A percentile compares a stretch with the other conserved stretches of the same genome.
phyloP scores from a whole-genome alignment of 2,329 filamentous ascomycete species.

The Tolypocladium cylindrosporum region DNA sequence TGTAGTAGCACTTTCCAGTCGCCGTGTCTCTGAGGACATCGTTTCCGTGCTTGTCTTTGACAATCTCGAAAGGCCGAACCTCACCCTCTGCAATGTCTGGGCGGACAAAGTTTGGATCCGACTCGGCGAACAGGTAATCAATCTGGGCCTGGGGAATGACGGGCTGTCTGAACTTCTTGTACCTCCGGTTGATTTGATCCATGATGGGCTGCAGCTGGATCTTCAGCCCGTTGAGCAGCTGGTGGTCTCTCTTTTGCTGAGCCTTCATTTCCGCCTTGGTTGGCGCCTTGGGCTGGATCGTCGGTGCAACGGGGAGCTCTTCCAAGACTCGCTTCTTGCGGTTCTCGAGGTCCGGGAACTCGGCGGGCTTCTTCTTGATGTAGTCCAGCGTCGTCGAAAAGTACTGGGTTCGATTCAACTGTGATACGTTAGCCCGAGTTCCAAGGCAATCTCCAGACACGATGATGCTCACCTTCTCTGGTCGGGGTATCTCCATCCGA shows the following conservation, averaged over 20 bases:
- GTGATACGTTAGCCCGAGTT: neutral
- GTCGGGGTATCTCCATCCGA: slow-evolving; percentile 58
- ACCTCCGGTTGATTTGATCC: slow-evolving; percentile 88
- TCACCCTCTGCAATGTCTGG: slow-evolving; percentile 44
- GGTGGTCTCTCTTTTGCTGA: slow-evolving; percentile 72
- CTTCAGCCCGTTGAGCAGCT: slow-evolving; percentile 79
- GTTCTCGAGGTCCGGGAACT: slow-evolving; percentile 79
- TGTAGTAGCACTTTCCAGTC: slow-evolving; percentile 85
- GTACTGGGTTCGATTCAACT: slow-evolving; percentile 63
- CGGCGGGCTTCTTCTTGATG: slow-evolving; percentile 66
- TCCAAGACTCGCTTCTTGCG: slow-evolving; percentile 81
- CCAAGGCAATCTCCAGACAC: neutral
- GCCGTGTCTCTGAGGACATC: slow-evolving; percentile 65
- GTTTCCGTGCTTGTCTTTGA: slow-evolving; percentile 68
- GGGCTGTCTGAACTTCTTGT: slow-evolving; percentile 77
- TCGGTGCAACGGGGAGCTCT: slow-evolving; percentile 63
- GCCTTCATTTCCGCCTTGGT: slow-evolving; percentile 73
- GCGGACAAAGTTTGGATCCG: slow-evolving; percentile 60
- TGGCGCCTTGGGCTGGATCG: slow-evolving; percentile 54
- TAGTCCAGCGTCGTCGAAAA: slow-evolving; percentile 68
- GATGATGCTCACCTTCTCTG: slow-evolving; percentile 42
- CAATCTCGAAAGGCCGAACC: slow-evolving; percentile 67
- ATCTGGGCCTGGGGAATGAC: slow-evolving; percentile 67
- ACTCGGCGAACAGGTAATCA: slow-evolving; percentile 74
- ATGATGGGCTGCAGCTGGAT: slow-evolving; percentile 86